These are phyloP conservation scores for Tolypocladium pustulatum DNA, from an alignment of 2,329 filamentous ascomycete species.

Conservation along the genomic window DNA sequence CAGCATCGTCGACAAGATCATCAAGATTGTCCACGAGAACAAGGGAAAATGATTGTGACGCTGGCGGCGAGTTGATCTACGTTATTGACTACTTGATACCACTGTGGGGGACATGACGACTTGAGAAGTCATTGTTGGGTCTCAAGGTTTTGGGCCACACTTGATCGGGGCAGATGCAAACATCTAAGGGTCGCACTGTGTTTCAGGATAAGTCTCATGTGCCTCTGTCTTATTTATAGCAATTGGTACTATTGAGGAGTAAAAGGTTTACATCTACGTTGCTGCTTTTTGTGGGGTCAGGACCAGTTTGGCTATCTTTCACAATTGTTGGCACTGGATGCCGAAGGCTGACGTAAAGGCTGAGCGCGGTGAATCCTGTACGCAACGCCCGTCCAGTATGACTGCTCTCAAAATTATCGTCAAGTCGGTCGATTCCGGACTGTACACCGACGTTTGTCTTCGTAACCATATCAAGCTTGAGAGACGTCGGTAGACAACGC, in stretches of 20 bases:
- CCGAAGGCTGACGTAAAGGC: too few species aligned
- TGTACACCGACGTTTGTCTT: too few species aligned
- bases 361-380: too few species aligned
- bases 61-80: not conserved
- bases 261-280: not conserved
- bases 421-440: too few species aligned
- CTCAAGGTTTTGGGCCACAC: not conserved
- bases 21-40: constrained; percentile 61
- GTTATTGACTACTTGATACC: not conserved
- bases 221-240: not conserved
- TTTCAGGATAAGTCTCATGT: not conserved
- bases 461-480: too few species aligned
- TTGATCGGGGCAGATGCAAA: not conserved
- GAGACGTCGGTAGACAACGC: too few species aligned
- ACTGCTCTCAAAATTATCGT: too few species aligned
- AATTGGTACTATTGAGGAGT: not conserved
- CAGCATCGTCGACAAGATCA: constrained; percentile 80
- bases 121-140: not conserved
- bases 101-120: not conserved
- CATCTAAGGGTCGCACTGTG: not conserved
- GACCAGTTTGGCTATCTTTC: not conserved
- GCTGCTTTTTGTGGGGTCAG: not conserved
- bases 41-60: constrained; percentile 35
- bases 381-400: too few species aligned
- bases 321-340: not conserved